Evolutionary conservation across 208 protist species (phyloP), one percentile per base, ranked within the genome.

Genomic region (Acanthamoeba pearcei): DNA sequence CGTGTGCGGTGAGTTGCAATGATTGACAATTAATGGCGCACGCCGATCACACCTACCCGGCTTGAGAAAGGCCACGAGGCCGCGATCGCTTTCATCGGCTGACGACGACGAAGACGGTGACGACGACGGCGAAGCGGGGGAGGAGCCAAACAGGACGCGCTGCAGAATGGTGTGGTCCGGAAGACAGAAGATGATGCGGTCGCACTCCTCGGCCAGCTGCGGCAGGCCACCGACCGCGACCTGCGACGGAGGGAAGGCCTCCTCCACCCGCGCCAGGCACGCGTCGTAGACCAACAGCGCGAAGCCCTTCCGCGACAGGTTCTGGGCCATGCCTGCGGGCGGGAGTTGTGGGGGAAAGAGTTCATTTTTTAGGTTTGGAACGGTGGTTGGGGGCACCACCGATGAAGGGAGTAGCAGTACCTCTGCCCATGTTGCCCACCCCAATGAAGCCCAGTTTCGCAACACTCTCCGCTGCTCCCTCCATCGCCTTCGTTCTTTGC

Each of bases 361-460:
- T 17, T 29, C 22, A 27, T n/a, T 24, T n/a, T 74, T 17, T 38
- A 74, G 10, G 10, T 12, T 2, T 9, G n/a, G 24, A 35, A 74
- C 4, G 42, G 42, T 49, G 42, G 2, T 49, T 49, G 3, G 42
- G 38, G 38, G 27, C n/a, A n/a, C n/a, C n/a, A n/a, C n/a, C n/a
- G n/a, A n/a, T n/a, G n/a, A n/a, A n/a, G n/a, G n/a, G n/a, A n/a
- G n/a, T n/a, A 38, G 27, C 3, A 74, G 2, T 74, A 74, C 66
- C 66, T 35, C n/a, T 74, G 22, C 66, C 66, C 66, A 74, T 74
- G 66, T 74, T 74, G n/a, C 66, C 66, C 29, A 74, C 66, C 3
- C 66, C 66, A 5, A 74, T 27, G 29, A 74, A 74, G 66, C 66
- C 66, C 66, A 49, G 42, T 10, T 49, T 49, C 42, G 42, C 6